Conservation (phyloP, 192 early-diverging fungal species). For the Entomortierella lignicola region DNA sequence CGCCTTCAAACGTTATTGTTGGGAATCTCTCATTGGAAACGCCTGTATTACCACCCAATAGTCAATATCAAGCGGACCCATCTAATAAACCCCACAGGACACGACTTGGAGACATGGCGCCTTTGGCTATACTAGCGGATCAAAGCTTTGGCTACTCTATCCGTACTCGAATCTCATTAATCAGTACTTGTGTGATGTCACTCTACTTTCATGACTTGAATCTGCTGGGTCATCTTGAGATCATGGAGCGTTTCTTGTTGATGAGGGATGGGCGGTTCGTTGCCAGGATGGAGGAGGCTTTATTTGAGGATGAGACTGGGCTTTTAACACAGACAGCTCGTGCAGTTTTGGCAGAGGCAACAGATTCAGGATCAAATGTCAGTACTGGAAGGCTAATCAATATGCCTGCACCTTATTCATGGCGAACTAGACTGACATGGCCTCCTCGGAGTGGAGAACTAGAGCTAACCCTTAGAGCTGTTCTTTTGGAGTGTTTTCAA, state of each 20-base stretch:
- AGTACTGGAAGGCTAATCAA: too few species aligned
- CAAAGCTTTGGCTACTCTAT: constrained; percentile 44
- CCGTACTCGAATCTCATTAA: constrained; percentile 26
- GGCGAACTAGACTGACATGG: constrained; percentile 32
- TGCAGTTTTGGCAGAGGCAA: constrained; percentile 29
- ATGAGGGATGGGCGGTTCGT: constrained; percentile 58
- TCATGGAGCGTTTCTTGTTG: constrained; percentile 55
- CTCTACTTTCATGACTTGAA: constrained; percentile 60
- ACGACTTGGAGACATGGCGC: constrained; percentile 33
- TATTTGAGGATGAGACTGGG: constrained; percentile 55
- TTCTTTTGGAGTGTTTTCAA: constrained; percentile 52
- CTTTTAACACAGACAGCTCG: constrained; percentile 21
- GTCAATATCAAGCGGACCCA: too few species aligned
- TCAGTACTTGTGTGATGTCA: constrained; percentile 60
- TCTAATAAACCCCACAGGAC: not conserved
- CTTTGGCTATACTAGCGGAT: constrained; percentile 32
- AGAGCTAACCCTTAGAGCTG: constrained; percentile 46
- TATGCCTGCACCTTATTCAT: constrained; percentile 19
- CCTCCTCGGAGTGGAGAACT: constrained; percentile 54
- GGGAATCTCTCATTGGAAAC: not conserved
- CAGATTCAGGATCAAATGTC: not conserved
- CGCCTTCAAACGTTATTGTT: too few species aligned
- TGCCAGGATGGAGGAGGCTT: constrained; percentile 40
- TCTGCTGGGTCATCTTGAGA: constrained; percentile 54
- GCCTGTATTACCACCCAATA: not conserved